Conservation (phyloP, 2,329 filamentous ascomycete genomes). For the Cercospora zeina region DNA sequence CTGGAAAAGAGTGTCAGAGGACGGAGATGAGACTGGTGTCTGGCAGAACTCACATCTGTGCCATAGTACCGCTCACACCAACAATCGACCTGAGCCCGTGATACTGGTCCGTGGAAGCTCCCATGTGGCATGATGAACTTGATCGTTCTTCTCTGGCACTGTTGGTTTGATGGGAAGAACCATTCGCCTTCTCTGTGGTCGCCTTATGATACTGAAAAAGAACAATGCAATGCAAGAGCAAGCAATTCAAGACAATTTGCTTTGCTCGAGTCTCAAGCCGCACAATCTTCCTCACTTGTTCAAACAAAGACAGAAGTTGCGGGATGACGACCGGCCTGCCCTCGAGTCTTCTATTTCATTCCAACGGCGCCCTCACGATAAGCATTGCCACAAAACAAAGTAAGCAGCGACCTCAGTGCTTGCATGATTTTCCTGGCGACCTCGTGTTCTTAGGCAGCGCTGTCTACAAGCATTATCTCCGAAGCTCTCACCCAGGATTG, state of each 20-base stretch:
- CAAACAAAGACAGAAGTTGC: background rate
- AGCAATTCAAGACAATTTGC: background rate
- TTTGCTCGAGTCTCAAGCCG: background rate
- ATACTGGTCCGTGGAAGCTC: background rate
- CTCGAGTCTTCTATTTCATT: background rate
- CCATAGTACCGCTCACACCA: slow-evolving; percentile 25
- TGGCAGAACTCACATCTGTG: slow-evolving; percentile 16
- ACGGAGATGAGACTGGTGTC: background rate
- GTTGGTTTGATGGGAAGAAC: background rate
- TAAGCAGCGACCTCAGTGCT: background rate
- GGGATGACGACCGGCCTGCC: background rate
- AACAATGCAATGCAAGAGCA: background rate
- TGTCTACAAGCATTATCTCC: background rate
- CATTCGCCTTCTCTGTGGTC: background rate
- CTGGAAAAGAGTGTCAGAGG: background rate
- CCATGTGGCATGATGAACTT: background rate
- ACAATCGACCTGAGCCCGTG: slow-evolving; percentile 10
- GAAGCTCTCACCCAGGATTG: background rate
- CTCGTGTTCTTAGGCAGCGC: background rate
- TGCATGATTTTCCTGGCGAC: background rate
- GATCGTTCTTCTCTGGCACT: background rate
- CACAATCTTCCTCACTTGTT: background rate
- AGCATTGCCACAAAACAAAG: background rate
- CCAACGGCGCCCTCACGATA: background rate
- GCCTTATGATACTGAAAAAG: background rate